These are phyloP conservation scores for Rhododendron williamsianum DNA, from an alignment of 148 eudicot species.

Conservation along the genomic window DNA sequence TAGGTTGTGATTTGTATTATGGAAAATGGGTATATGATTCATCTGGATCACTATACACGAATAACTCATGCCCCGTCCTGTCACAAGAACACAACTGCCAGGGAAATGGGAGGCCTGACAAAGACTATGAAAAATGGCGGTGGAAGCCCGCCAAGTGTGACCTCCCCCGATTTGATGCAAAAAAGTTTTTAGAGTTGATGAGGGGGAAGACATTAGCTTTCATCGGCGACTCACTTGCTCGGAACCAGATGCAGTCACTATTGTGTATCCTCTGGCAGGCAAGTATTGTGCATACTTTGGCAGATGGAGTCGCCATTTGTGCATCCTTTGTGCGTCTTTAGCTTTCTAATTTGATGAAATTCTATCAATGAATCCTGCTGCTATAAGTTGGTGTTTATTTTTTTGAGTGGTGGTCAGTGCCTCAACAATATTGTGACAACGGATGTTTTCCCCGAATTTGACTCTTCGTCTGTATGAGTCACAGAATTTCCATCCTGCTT, in stretches of 20 bases:
- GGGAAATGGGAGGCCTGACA: constrained; percentile 97
- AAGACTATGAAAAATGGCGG: constrained; percentile 82
- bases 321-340: background rate
- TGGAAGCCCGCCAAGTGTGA: constrained; percentile 83
- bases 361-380: background rate
- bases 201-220: constrained; percentile 80
- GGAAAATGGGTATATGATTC: constrained; percentile 83
- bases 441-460: background rate
- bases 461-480: background rate
- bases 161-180: constrained; percentile 69
- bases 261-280: constrained; percentile 92
- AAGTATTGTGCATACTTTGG: constrained; percentile 1
- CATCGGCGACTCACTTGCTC: constrained; percentile 76
- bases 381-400: background rate
- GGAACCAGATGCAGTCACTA: constrained; percentile 72
- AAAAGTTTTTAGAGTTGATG: constrained; percentile 71
- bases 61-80: constrained; percentile 70
- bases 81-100: constrained; percentile 91
- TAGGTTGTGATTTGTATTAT: constrained; percentile 79
- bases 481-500: too few relatives aligned
- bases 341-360: background rate
- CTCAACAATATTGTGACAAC: background rate
- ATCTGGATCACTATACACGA: constrained; percentile 69
- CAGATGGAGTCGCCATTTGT: background rate
- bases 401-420: background rate